Evolutionary conservation across 495 filamentous ascomycete species (phyloP), one percentile per base, ranked within the genome.

Genomic region (Letharia lupina): DNA sequence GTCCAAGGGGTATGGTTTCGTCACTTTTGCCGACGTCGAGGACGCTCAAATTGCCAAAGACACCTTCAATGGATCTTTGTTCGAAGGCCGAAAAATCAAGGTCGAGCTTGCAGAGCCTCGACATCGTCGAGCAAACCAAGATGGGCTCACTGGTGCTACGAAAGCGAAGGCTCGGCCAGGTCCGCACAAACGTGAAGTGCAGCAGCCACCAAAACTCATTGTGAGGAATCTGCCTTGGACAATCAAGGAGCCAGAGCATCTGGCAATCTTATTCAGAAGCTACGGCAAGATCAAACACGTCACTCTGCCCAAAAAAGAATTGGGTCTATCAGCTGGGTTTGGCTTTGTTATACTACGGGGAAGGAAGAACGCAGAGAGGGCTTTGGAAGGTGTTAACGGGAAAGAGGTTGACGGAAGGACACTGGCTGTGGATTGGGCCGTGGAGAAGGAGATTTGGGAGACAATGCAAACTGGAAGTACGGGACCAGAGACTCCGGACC

Each of bases 191-290:
- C 76, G 72, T 23, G 82, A 85, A 65, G 80, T 80, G 44, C 77
- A 81, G 41, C 82, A 82, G 72, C 82, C 89, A 8, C 88, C 91
- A 13, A 93, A 90, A 76, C 77, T 99, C 70, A 99, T 99, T 76
- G 87, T 98, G 37, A 85, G 94, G 62, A 99, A 99, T 74, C 73
- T 99, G 69, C 93, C 94, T 2, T 99, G 94, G 94, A 96, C 87
- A 70, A 88, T 99, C 74, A 96, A 94, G 76, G 83, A 83, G 12
- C 79, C 91, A 1, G 87, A 96, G 59, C 86, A 97, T 71, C 76
- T 99, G 60, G 77, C 83, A 3, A 78, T 81, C 50, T 77, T 96
- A 42, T 98, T 99, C 75, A 79, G 83, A 71, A 89, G 86, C 67
- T 96, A 88, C 75, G 94, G 94, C 64, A 96, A 96, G 75, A 85